Conservation (phyloP, 1,284 basidiomycete genomes). For the Phellopilus nigrolimitatus region DNA sequence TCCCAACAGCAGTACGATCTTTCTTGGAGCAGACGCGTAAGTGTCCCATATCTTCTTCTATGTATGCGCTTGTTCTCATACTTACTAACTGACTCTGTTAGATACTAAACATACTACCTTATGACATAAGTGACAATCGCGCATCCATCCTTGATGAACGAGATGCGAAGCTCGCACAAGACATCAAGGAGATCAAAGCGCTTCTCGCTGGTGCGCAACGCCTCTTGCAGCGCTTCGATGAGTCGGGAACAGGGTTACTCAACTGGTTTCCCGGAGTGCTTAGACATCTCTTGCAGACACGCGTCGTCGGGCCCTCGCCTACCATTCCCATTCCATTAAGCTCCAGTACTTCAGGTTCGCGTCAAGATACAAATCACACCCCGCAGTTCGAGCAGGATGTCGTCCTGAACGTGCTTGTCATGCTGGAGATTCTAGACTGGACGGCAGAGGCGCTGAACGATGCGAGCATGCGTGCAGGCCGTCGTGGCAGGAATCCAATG, state of each 20-base stretch:
- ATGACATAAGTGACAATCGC: slow-evolving; percentile 8
- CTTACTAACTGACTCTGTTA: neutral
- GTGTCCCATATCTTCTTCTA: too few relatives aligned
- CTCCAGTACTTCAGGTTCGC: too few relatives aligned
- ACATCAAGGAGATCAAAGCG: slow-evolving; percentile 12
- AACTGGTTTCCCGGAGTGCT: slow-evolving; percentile 14
- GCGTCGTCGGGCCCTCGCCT: slow-evolving; percentile 3
- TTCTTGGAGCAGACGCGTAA: too few relatives aligned
- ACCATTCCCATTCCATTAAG: neutral
- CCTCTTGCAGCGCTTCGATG: slow-evolving; percentile 5
- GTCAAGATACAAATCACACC: neutral
- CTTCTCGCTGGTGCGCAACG: slow-evolving; percentile 10
- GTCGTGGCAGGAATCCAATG: neutral
- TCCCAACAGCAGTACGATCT: neutral
- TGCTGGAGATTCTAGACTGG: slow-evolving; percentile 17
- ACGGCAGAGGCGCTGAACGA: neutral
- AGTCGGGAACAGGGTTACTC: slow-evolving; percentile 1
- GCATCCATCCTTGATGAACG: slow-evolving; percentile 7
- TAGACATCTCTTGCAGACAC: slow-evolving; percentile 8
- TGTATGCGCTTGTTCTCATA: neutral
- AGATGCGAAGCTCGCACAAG: slow-evolving; percentile 11
- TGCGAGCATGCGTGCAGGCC: neutral
- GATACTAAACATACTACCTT: slow-evolving; percentile 4
- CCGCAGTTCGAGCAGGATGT: neutral
- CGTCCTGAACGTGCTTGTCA: slow-evolving; percentile 10